Conservation (phyloP, 352 stramenopile species). For the Pythium apleroticum region DNA sequence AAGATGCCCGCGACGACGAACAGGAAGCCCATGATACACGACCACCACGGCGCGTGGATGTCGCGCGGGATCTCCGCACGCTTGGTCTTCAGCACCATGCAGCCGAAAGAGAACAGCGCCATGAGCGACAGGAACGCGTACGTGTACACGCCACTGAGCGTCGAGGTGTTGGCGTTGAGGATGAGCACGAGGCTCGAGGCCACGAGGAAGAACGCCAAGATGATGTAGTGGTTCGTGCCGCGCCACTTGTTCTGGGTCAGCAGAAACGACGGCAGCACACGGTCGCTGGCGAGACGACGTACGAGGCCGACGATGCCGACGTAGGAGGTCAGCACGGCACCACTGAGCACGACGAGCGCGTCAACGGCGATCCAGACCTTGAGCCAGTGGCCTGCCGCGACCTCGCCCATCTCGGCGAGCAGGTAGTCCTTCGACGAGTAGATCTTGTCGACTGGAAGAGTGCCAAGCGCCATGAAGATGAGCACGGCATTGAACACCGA, state of each 20-base stretch:
- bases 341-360: conserved; percentile 74
- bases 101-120: conserved; percentile 89
- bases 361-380: conserved; percentile 62
- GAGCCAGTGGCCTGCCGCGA: conserved; percentile 45
- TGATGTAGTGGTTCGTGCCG: conserved; percentile 65
- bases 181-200: conserved; percentile 51
- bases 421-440: conserved; percentile 49
- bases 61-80: conserved; percentile 87
- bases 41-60: conserved; percentile 83
- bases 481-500: conserved; percentile 80
- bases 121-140: conserved; percentile 92
- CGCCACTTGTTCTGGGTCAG: conserved; percentile 45
- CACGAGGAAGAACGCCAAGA: conserved; percentile 56
- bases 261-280: conserved; percentile 42
- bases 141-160: conserved; percentile 90
- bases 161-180: conserved; percentile 65
- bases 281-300: conserved; percentile 63
- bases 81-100: conserved; percentile 93
- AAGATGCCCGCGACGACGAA: conserved; percentile 70
- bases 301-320: conserved; percentile 76
- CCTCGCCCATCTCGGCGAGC: conserved; percentile 55
- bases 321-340: conserved; percentile 75
- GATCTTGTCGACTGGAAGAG: conserved; percentile 59
- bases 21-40: conserved; percentile 65
- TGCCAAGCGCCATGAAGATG: conserved; percentile 54